These are phyloP conservation scores for Neofusicoccum ribis DNA, from an alignment of 2,329 filamentous ascomycete genomes.

Conservation along the genomic window DNA sequence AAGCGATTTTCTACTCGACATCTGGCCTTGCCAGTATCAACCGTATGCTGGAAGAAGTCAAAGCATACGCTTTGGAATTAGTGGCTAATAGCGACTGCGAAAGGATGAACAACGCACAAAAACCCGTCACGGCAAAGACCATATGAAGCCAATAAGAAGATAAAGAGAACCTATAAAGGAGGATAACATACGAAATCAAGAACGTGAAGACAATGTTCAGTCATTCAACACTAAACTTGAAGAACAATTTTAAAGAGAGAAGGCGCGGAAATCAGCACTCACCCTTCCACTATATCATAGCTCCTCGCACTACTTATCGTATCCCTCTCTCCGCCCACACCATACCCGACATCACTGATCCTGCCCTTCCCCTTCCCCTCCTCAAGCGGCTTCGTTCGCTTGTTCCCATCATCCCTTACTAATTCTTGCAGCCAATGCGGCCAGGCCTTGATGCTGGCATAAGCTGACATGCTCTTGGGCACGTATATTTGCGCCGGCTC, in stretches of 20 bases:
- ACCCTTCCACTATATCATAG: constrained; percentile 5
- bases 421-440: constrained; percentile 32
- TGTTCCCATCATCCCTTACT: not conserved
- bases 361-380: constrained; percentile 3
- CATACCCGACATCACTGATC: not conserved
- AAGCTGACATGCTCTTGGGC: constrained; percentile 24
- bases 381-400: not conserved
- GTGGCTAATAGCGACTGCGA: too few relatives aligned
- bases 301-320: not conserved
- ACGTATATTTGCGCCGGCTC: constrained; percentile 28
- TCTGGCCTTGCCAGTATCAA: too few relatives aligned
- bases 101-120: too few relatives aligned
- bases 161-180: too few relatives aligned
- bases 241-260: not conserved
- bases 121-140: too few relatives aligned
- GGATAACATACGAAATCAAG: too few relatives aligned
- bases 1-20: too few relatives aligned
- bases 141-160: too few relatives aligned
- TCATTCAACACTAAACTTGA: too few relatives aligned
- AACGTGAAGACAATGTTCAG: too few relatives aligned
- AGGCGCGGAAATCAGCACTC: not conserved
- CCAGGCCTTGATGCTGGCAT: constrained; percentile 24
- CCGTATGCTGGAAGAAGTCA: too few relatives aligned
- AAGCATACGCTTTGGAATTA: too few relatives aligned
- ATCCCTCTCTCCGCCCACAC: not conserved